Evolutionary conservation across 768 basidiomycete genomes (phyloP).

Genomic region (Hericium erinaceus): DNA sequence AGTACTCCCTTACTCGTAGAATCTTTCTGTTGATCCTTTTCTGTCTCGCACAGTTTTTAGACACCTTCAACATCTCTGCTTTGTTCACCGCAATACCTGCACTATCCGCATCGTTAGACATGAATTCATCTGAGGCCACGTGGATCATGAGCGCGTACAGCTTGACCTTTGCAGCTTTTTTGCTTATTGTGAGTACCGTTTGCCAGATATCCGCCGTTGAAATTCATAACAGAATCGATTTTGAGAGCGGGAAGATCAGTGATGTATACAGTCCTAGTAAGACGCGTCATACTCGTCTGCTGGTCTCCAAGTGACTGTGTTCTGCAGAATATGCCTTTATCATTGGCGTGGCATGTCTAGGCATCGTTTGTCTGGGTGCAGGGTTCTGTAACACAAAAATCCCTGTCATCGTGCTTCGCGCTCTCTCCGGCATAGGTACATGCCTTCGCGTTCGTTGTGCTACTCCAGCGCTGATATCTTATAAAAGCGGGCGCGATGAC

Average conservation of each 20-base stretch:
- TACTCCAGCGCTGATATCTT: neutral
- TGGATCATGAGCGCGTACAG: conserved; percentile 30
- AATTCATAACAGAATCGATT: neutral
- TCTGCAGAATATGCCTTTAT: neutral
- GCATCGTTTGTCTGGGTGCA: neutral
- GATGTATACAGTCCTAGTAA: conserved; percentile 25
- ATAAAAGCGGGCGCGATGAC: conserved; percentile 31
- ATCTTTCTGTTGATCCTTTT: conserved; percentile 24
- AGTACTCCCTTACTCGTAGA: conserved; percentile 20
- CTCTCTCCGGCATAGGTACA: neutral
- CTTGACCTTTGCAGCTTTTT: conserved; percentile 26
- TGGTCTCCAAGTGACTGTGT: neutral
- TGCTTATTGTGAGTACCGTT: conserved; percentile 22
- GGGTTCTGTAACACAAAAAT: neutral
- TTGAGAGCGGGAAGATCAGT: conserved; percentile 23
- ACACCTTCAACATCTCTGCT: conserved; percentile 27
- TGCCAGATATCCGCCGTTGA: neutral
- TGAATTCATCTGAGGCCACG: conserved; percentile 19
- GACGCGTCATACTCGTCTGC: neutral
- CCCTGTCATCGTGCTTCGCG: neutral
- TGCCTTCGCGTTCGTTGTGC: neutral
- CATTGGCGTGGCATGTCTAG: neutral
- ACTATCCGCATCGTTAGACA: conserved; percentile 16
- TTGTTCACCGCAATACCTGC: conserved; percentile 24
- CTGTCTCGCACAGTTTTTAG: conserved; percentile 29